Base-by-base conservation (phyloP, 169 alveolate species). In the Plasmodium chabaudi region DNA sequence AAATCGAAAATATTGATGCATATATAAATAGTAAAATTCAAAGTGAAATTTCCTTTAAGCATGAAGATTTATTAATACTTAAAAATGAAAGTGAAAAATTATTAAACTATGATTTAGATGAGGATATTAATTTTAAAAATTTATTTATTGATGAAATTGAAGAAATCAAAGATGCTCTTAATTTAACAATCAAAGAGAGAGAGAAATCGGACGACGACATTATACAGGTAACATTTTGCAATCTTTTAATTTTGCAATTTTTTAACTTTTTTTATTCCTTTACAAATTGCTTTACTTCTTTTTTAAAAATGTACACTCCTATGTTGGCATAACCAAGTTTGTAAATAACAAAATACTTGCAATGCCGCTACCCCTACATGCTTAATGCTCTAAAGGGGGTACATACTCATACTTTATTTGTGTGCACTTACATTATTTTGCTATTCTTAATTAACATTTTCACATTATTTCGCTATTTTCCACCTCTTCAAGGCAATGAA, bases 131-230 rank as follows among this genome's bases (percentile, higher is more conserved):
- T 23, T 79, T 79, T 12, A 79, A 53, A 44, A 57, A 79, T 65
- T 49, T 57, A 13, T 79, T 79, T 67, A 19, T 79, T 21, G 72
- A 79, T 17, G 75, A 79, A 56, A 60, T 79, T 21, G 75, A 79
- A 65, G 89, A 79, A 13, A 79, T 79, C 0, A 67, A 69, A 42
- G 89, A 79, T 57, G 89, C 89, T 5, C 89, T 79, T 17, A 25
- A 1, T 21, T 69, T 79, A n/a, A 79, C 89, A 3, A 39, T 79
- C 4, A 79, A 79, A 70, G 89, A 70, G 9, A 44, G 89, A 10
- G 89, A 79, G 44, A 77, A 79, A 25, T 79, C 89, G n/a, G 89
- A 79, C 63, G 89, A 79, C 23, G 89, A 79, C 44, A 79, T 79
- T 42, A 79, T 79, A 34, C 89, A 79, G 71, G 89, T 19, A 57